Base-by-base conservation (phyloP, 148 eudicot genomes). In the Rhododendron griersonianum region DNA sequence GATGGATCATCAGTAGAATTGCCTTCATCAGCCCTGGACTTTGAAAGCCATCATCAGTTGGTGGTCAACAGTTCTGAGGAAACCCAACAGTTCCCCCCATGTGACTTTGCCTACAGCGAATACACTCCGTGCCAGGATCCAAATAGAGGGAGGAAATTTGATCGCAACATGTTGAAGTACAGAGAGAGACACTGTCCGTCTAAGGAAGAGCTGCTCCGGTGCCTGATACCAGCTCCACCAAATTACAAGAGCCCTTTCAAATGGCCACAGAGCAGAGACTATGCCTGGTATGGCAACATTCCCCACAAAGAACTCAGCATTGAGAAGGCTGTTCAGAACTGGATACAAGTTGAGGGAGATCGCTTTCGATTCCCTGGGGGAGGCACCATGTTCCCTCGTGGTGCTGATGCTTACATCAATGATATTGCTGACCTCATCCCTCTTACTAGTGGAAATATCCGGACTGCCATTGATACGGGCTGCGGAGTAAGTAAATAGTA, bases 301-400 rank as follows among this genome's bases (percentile, higher is more conserved):
- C 98, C 99, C 14, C 99, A 97, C 84, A 97, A 94, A 88, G 98
- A 97, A 85, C 98, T 97, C 35, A 95, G 98, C 81, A 90, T 97
- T 78, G 99, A 97, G 92, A 97, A 97, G 92, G 98, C 98, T 35
- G 89, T 92, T 37, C 99, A 97, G 85, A 95, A 97, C 71, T 97
- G 99, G 99, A 94, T 97, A 69, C 98, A 93, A 90, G 93, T 97
- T 0, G 95, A 97, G 81, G 99, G 99, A 2, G 98, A 97, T 28
- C 91, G 95, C 5, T 97, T 97, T 75, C 85, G 93, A 47, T 97
- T 97, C 86, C 99, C 99, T 3, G 99, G 99, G 1, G 99, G 98
- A 3, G 99, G 99, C 4, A 97, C 99, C 47, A 95, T 95, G 99
- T 97, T 97, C 82, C 98, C 96, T 18, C 94, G 91, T 48, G 98